A percentile compares a stretch with the other conserved stretches of the same genome.
Evolutionary conservation across 2,329 filamentous ascomycete species (phyloP).

Genomic region (Ceratocystis albifundus): DNA sequence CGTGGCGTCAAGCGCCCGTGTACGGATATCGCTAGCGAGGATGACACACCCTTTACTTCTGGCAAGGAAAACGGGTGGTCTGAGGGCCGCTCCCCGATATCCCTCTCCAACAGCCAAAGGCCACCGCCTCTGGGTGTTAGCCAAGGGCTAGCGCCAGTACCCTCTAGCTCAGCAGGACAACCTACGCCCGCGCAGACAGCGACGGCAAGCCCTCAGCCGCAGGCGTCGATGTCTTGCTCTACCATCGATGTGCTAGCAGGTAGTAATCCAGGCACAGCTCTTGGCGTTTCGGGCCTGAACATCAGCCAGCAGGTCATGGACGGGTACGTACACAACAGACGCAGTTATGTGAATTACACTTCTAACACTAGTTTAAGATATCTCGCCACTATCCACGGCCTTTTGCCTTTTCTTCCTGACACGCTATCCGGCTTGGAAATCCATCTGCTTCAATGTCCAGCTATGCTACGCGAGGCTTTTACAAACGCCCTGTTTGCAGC

Average conservation of each 20-base stretch:
- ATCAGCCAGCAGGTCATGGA: conserved; percentile 11
- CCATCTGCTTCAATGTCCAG: conserved; percentile 45
- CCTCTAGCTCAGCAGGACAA: background rate
- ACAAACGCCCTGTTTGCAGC: conserved; percentile 49
- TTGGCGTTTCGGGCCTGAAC: background rate
- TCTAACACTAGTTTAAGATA: background rate
- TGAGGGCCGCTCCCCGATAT: background rate
- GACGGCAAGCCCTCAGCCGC: background rate
- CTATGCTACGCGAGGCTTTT: conserved; percentile 51
- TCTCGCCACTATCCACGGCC: conserved; percentile 51
- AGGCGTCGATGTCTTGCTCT: background rate
- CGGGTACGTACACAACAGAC: conserved; percentile 38
- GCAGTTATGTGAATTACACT: background rate
- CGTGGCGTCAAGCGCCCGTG: conserved; percentile 36
- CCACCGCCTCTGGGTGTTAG: background rate
- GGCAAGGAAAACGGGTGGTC: background rate
- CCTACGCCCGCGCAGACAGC: background rate
- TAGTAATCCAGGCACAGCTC: background rate
- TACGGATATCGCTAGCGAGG: conserved; percentile 37
- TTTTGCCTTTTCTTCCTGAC: conserved; percentile 53
- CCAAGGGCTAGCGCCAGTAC: background rate
- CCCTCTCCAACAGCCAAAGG: background rate
- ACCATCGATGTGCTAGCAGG: background rate
- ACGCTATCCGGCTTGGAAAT: conserved; percentile 45
- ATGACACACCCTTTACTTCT: conserved; percentile 19